Percentiles rank a stretch among this genome's conserved stretches.
phyloP scores from a whole-genome alignment of 768 basidiomycete genomes.

The Phanerochaete carnosa region DNA sequence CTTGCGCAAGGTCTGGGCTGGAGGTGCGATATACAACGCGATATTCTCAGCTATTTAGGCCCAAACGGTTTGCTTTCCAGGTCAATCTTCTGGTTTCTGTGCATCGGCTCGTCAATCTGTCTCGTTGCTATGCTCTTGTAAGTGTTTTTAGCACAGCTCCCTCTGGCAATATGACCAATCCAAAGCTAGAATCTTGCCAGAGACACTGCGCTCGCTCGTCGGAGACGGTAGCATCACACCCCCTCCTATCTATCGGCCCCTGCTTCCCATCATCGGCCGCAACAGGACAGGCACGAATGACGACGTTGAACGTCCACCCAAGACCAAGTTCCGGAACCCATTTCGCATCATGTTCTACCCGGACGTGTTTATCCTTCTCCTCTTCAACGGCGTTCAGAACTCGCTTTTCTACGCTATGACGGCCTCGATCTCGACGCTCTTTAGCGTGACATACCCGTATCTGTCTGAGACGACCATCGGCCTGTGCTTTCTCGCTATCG shows the following conservation, averaged over 20 bases:
- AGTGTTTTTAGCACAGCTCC: neutral
- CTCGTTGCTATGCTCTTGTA: constrained; percentile 35
- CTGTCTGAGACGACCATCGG: constrained; percentile 68
- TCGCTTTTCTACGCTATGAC: constrained; percentile 58
- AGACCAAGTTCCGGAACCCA: constrained; percentile 47
- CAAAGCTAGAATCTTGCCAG: constrained; percentile 37
- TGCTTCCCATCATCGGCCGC: constrained; percentile 29
- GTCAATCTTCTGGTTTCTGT: constrained; percentile 42
- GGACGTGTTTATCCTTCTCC: constrained; percentile 51
- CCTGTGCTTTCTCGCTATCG: constrained; percentile 74
- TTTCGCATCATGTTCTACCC: constrained; percentile 49
- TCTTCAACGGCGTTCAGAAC: constrained; percentile 50
- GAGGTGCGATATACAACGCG: constrained; percentile 20
- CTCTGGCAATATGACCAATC: too few relatives aligned
- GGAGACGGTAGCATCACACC: constrained; percentile 39
- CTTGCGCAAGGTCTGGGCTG: constrained; percentile 26
- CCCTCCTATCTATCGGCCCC: constrained; percentile 25
- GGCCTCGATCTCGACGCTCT: constrained; percentile 58
- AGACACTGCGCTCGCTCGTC: constrained; percentile 43
- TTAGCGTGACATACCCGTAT: constrained; percentile 52
- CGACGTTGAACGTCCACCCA: constrained; percentile 18
- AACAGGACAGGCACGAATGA: neutral
- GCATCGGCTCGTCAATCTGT: constrained; percentile 30
- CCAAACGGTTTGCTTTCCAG: constrained; percentile 14
- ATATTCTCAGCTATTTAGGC: neutral